Base-by-base conservation (phyloP, 257 asterid species). In the Plectranthus barbatus region DNA sequence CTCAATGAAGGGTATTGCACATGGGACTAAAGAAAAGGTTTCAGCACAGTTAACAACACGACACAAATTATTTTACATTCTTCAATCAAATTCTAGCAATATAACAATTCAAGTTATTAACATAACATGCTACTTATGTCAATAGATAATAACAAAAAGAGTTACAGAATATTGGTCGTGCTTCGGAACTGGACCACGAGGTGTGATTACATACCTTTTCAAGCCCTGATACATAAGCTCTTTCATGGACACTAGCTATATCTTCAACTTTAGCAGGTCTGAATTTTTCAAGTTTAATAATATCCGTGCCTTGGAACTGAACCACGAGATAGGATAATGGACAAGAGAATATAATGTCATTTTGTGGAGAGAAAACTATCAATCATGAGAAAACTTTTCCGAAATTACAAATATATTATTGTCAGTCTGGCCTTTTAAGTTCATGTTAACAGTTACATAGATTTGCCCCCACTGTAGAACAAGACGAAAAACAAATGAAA, bases 191-290 rank as follows among this genome's bases (percentile, higher is more conserved):
- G n/a, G n/a, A n/a, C n/a, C n/a, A n/a, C n/a, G n/a, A n/a, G n/a
- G n/a, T n/a, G n/a, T n/a, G n/a, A n/a, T n/a, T n/a, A 39, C 64
- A 29, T 79, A 86, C 98, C 95, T 84, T 81, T 84, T 92, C 91
- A 67, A 92, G 93, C 56, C 84, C 91, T 19, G 79, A 79, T 56
- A 89, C 83, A 64, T 92, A 92, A 61, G 87, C 87, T 73, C 79
- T 78, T 72, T 87, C 89, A 74, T 92, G 98, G 66, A 89, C 95
- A 59, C 89, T 77, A 34, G 84, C 81, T 72, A 92, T 77, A 56
- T 92, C 95, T 71, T 89, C 93, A 46, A 72, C 62, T 52, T 76
- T 77, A 68, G 97, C 97, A 50, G 89, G 83, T 76, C 70, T 75
- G 72, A 79, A 83, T 10, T 77, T 75, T 64, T 72, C 72, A 53